Conservation (phyloP, 148 eudicot genomes). For the Hydrangea macrophylla region DNA sequence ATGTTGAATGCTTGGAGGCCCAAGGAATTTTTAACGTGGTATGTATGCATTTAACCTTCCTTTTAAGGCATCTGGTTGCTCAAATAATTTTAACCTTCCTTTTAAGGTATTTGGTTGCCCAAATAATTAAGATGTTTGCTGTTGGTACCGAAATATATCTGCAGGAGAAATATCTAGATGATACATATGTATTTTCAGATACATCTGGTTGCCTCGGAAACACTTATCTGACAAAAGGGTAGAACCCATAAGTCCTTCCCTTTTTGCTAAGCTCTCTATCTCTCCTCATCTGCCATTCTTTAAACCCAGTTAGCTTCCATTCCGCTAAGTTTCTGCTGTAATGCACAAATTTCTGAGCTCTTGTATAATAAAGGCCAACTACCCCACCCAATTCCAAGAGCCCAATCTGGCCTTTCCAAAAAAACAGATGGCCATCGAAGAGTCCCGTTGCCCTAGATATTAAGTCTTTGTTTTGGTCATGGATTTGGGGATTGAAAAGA, state of each 20-base stretch:
- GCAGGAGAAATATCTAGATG: background rate
- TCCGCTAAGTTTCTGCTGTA: background rate
- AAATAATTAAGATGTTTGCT: background rate
- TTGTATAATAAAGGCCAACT: background rate
- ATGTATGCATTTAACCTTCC: slow-evolving; percentile 22
- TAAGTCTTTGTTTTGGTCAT: too few relatives aligned
- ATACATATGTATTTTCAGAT: too few relatives aligned
- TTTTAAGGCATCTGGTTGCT: background rate
- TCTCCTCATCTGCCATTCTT: background rate
- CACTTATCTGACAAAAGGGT: background rate
- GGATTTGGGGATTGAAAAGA: too few relatives aligned
- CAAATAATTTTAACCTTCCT: slow-evolving; percentile 4
- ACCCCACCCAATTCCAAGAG: background rate
- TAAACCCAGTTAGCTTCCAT: background rate
- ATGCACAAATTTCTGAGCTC: background rate
- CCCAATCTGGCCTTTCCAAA: background rate
- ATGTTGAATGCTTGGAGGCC: slow-evolving; percentile 41
- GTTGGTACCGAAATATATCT: background rate
- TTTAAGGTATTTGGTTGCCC: background rate
- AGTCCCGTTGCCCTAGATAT: background rate
- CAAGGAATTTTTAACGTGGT: slow-evolving; percentile 77
- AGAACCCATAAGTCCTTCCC: background rate
- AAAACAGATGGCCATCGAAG: background rate
- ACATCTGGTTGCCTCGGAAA: background rate
- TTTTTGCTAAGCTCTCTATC: background rate